Evolutionary conservation across 2,329 filamentous ascomycete species (phyloP).

Genomic region (Paecilomyces niveus): DNA sequence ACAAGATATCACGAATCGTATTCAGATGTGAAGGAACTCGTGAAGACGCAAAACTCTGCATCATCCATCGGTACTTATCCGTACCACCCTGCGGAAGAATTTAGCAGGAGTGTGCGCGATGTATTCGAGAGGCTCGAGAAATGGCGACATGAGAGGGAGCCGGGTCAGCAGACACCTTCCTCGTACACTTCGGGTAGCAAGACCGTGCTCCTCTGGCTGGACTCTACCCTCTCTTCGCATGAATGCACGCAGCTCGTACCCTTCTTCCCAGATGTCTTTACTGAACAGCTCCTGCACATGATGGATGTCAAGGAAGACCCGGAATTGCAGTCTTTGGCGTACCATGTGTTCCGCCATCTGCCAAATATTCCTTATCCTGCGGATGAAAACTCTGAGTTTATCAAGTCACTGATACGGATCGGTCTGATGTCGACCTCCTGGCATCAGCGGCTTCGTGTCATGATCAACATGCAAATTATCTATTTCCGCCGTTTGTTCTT

Average conservation of each 20-base stretch:
- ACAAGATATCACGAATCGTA: slow-evolving; percentile 94
- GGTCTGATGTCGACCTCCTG: slow-evolving; percentile 78
- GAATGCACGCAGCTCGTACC: slow-evolving; percentile 86
- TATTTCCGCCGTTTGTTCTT: slow-evolving; percentile 96
- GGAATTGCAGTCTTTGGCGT: slow-evolving; percentile 87
- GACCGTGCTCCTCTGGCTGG: slow-evolving; percentile 91
- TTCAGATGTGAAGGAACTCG: slow-evolving; percentile 64
- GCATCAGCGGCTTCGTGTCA: slow-evolving; percentile 89
- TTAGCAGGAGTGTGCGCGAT: slow-evolving; percentile 61
- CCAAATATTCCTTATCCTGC: slow-evolving; percentile 89
- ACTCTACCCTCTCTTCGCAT: slow-evolving; percentile 80
- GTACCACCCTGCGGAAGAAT: slow-evolving; percentile 71
- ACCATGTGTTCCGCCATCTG: slow-evolving; percentile 92
- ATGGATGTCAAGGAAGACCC: slow-evolving; percentile 99
- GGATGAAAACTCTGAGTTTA: slow-evolving; percentile 78
- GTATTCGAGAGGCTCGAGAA: slow-evolving; percentile 74
- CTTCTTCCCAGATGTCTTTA: slow-evolving; percentile 86
- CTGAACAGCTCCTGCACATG: slow-evolving; percentile 94
- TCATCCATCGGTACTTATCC: slow-evolving; percentile 81
- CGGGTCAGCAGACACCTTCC: slow-evolving; percentile 87
- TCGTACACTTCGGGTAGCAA: slow-evolving; percentile 95
- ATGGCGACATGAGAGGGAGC: slow-evolving; percentile 77
- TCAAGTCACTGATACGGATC: slow-evolving; percentile 78
- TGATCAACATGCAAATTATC: slow-evolving; percentile 98
- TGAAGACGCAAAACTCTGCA: slow-evolving; percentile 68